Percentiles rank a stretch among this genome's conserved stretches.
Evolutionary conservation across 345 rosid species (phyloP).

Genomic region (Acer negundo): DNA sequence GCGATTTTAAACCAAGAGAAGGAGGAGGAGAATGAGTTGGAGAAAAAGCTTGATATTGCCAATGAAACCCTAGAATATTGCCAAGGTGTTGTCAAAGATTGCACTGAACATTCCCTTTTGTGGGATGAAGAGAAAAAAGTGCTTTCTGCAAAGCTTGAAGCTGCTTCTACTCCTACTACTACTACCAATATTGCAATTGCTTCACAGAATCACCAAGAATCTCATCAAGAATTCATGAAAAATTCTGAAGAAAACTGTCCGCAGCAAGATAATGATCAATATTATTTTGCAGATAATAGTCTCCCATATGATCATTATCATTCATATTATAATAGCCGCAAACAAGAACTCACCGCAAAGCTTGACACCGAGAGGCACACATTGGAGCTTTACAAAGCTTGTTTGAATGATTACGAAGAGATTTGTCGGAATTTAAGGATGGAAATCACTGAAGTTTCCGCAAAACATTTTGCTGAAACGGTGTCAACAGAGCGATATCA

Average conservation of each 20-base stretch:
- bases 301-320: no score
- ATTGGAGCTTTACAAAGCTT: neutral
- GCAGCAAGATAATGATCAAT: no score
- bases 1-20: no score
- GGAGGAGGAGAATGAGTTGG: neutral
- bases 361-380: no score
- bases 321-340: no score
- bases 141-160: neutral
- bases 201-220: no score
- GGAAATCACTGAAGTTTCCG: neutral
- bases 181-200: no score
- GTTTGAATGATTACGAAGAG: neutral
- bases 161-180: neutral
- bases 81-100: neutral
- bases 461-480: neutral
- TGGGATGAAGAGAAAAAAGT: slow-evolving; percentile 1
- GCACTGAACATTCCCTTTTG: neutral
- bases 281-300: no score
- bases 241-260: no score
- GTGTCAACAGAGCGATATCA: neutral
- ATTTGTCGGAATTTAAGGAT: neutral
- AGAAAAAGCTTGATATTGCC: neutral
- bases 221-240: no score
- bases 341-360: no score
- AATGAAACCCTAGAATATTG: neutral